phyloP scores from a whole-genome alignment of 805 yeast species.

The Priceomyces medius region DNA sequence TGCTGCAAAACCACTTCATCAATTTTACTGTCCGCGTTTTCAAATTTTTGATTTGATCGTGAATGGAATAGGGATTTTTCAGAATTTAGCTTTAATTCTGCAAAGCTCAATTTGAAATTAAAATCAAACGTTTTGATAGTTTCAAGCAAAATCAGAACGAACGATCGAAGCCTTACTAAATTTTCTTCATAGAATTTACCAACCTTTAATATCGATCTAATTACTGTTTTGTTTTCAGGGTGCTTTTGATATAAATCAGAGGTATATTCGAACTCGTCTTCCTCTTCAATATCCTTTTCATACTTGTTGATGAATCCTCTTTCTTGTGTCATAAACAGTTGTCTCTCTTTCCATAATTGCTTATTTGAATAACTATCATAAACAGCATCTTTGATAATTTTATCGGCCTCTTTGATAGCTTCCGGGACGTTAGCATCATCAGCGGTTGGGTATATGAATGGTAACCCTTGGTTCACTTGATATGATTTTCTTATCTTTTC shows the following conservation, averaged over 20 bases:
- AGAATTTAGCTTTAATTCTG: constrained; percentile 37
- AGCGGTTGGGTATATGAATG: constrained; percentile 59
- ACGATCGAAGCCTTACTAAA: constrained; percentile 57
- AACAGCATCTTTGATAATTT: constrained; percentile 59
- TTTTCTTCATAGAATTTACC: constrained; percentile 57
- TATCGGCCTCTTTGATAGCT: constrained; percentile 78
- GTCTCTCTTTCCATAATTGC: constrained; percentile 72
- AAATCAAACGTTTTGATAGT: constrained; percentile 54
- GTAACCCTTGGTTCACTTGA: constrained; percentile 66
- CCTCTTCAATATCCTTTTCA: constrained; percentile 5
- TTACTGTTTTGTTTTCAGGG: constrained; percentile 36
- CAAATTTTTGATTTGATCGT: constrained; percentile 8
- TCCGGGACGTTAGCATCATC: constrained; percentile 53
- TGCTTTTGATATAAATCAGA: constrained; percentile 21
- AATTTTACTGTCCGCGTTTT: constrained; percentile 16
- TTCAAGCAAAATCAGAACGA: constrained; percentile 63
- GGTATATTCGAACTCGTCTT: constrained; percentile 30
- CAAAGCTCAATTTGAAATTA: constrained; percentile 33
- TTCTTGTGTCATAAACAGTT: constrained; percentile 69
- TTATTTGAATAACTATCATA: constrained; percentile 64
- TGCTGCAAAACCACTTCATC: constrained; percentile 34
- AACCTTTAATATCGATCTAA: constrained; percentile 50
- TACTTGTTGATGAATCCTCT: constrained; percentile 46
- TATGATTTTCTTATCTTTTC: constrained; percentile 53
- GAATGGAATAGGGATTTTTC: constrained; percentile 24